A percentile compares a stretch with the other conserved stretches of the same genome.
Conservation (phyloP, 352 stramenopile genomes). For the Phytopythium helicoides region DNA sequence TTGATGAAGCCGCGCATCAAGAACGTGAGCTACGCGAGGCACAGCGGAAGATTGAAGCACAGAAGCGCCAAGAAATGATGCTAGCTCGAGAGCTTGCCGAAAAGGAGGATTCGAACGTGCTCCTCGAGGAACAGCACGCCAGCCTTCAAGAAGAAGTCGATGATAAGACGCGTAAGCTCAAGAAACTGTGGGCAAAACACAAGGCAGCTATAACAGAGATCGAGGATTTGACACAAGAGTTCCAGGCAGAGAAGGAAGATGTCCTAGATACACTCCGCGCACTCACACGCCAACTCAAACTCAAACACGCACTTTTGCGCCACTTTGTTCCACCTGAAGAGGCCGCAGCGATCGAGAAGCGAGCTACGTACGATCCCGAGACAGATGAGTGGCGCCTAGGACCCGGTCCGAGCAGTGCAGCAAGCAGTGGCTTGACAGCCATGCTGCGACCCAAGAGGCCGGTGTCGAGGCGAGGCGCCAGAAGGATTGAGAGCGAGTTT, state of each 20-base stretch:
- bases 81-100: constrained; percentile 91
- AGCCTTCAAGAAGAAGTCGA: constrained; percentile 91
- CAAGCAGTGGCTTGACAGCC: constrained; percentile 19
- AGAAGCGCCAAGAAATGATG: constrained; percentile 73
- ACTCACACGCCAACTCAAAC: constrained; percentile 92
- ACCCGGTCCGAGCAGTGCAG: constrained; percentile 57
- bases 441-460: constrained; percentile 47
- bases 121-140: constrained; percentile 91
- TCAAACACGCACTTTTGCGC: constrained; percentile 92
- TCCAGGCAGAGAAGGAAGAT: constrained; percentile 93
- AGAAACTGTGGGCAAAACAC: constrained; percentile 95
- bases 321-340: constrained; percentile 87
- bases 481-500: constrained; percentile 92
- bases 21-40: constrained; percentile 90
- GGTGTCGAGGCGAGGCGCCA: constrained; percentile 56
- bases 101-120: constrained; percentile 92
- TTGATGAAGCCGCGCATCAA: constrained; percentile 93
- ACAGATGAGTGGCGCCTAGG: constrained; percentile 89
- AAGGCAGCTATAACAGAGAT: constrained; percentile 88
- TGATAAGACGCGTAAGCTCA: constrained; percentile 95
- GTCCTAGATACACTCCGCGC: constrained; percentile 95
- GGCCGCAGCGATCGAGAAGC: constrained; percentile 70
- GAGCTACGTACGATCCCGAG: constrained; percentile 88
- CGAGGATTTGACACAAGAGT: constrained; percentile 92
- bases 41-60: constrained; percentile 87